Conservation (phyloP, 129 eudicot genomes). For the Centella asiatica region DNA sequence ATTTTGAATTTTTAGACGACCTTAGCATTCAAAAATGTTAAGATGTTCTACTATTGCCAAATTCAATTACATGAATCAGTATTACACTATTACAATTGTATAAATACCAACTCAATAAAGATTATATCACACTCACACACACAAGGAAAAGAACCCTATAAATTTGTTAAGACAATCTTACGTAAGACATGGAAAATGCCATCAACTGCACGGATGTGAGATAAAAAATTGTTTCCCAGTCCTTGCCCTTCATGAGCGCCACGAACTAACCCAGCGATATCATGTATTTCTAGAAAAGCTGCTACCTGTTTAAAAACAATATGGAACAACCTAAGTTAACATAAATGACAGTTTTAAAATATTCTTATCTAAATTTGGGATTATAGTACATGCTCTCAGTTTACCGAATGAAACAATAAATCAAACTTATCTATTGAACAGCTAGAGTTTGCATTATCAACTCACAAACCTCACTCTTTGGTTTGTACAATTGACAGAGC, state of each 20-base stretch:
- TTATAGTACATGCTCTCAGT: not conserved
- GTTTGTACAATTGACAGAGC: constrained; percentile 87
- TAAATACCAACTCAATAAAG: too few relatives aligned
- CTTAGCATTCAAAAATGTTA: too few relatives aligned
- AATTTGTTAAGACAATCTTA: constrained; percentile 28
- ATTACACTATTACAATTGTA: too few relatives aligned
- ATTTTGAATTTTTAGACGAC: too few relatives aligned
- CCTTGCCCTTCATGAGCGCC: constrained; percentile 99
- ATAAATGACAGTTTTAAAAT: too few relatives aligned
- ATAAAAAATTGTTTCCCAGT: constrained; percentile 91
- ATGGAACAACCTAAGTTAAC: not conserved
- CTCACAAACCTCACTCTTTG: constrained; percentile 83
- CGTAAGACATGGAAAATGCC: constrained; percentile 98
- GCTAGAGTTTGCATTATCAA: not conserved
- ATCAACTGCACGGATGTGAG: constrained; percentile 99
- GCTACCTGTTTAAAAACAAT: constrained; percentile 44
- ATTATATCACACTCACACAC: too few relatives aligned
- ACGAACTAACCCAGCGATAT: constrained; percentile 95
- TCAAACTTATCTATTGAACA: constrained; percentile 1
- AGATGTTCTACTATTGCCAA: too few relatives aligned
- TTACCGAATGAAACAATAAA: too few relatives aligned
- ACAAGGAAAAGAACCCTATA: not conserved
- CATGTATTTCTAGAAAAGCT: constrained; percentile 97
- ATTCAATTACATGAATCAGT: too few relatives aligned
- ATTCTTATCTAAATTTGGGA: not conserved